Evolutionary conservation across 2,329 filamentous ascomycete genomes (phyloP).

Genomic region (Penicillium frequentans): DNA sequence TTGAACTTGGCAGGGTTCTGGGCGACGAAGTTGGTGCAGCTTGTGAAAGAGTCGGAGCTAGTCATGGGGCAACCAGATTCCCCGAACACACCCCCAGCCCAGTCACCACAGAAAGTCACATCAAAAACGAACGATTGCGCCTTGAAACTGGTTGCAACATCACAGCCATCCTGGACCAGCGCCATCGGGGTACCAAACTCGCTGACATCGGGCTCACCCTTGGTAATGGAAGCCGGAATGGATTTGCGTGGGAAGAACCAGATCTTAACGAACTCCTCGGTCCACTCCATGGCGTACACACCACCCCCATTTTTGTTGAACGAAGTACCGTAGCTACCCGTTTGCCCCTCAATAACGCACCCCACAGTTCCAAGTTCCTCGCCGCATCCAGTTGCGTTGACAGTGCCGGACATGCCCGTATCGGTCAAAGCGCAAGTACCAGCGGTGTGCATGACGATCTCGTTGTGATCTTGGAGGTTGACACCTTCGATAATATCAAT

Average conservation of each 20-base stretch:
- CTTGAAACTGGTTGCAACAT: slow-evolving; percentile 42
- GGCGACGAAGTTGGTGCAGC: slow-evolving; percentile 71
- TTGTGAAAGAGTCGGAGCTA: slow-evolving; percentile 58
- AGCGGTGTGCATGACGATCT: slow-evolving; percentile 53
- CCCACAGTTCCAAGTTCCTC: slow-evolving; percentile 38
- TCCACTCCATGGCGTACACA: slow-evolving; percentile 52
- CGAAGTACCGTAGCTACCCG: slow-evolving; percentile 50
- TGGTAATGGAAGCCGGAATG: slow-evolving; percentile 48
- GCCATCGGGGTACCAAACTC: slow-evolving; percentile 50
- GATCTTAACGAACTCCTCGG: slow-evolving; percentile 47
- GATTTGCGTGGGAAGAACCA: slow-evolving; percentile 52
- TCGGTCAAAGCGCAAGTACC: slow-evolving; percentile 45
- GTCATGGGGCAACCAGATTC: slow-evolving; percentile 59
- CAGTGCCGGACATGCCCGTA: slow-evolving; percentile 50
- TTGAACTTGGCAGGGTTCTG: slow-evolving; percentile 68
- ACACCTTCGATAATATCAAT: slow-evolving; percentile 57
- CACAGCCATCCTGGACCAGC: slow-evolving; percentile 44
- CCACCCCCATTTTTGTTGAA: slow-evolving; percentile 55
- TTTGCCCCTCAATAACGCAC: slow-evolving; percentile 42
- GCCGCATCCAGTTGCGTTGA: slow-evolving; percentile 52
- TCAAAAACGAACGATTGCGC: slow-evolving; percentile 49
- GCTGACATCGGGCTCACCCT: slow-evolving; percentile 44
- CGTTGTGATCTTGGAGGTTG: slow-evolving; percentile 44
- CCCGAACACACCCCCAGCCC: slow-evolving; percentile 51
- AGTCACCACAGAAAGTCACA: slow-evolving; percentile 57